Conservation (phyloP, 1,284 basidiomycete species). For the Leccinum fallax region DNA sequence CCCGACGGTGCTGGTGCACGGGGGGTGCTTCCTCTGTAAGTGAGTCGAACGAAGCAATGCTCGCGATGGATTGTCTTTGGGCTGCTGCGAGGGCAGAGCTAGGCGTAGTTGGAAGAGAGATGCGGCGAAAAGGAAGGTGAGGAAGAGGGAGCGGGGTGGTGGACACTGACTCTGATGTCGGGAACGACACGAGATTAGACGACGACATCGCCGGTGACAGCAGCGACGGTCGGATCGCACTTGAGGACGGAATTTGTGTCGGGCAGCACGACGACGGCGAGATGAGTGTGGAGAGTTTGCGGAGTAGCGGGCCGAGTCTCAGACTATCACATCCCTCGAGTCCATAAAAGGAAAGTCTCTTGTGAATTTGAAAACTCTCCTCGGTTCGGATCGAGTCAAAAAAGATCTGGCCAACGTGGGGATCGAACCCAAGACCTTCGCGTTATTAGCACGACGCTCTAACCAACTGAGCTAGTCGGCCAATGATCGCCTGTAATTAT, state of each 20-base stretch:
- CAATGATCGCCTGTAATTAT: rapidly evolving
- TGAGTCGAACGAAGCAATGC: conserved; percentile 69
- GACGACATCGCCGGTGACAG: conserved; percentile 17
- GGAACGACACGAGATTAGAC: conserved; percentile 29
- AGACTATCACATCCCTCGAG: conserved; percentile 23
- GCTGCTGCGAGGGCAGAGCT: conserved; percentile 38
- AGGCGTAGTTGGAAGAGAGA: conserved; percentile 69
- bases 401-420: conserved; percentile 33
- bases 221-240: conserved; percentile 13
- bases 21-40: conserved; percentile 49
- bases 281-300: not conserved
- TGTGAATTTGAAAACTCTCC: no score
- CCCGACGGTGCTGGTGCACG: conserved; percentile 25
- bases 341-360: conserved; percentile 15
- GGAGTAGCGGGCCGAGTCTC: conserved; percentile 23
- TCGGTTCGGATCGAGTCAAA: not conserved
- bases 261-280: not conserved
- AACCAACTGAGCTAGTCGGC: conserved; percentile 33
- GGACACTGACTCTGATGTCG: conserved; percentile 30
- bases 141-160: conserved; percentile 34
- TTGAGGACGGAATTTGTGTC: conserved; percentile 6
- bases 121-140: conserved; percentile 71
- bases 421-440: conserved; percentile 38
- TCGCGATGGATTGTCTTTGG: conserved; percentile 65
- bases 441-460: conserved; percentile 36